Evolutionary conservation across 2,329 filamentous ascomycete species (phyloP), one percentile per base, ranked within the genome.

Genomic region (Pleoardoris graminearum): DNA sequence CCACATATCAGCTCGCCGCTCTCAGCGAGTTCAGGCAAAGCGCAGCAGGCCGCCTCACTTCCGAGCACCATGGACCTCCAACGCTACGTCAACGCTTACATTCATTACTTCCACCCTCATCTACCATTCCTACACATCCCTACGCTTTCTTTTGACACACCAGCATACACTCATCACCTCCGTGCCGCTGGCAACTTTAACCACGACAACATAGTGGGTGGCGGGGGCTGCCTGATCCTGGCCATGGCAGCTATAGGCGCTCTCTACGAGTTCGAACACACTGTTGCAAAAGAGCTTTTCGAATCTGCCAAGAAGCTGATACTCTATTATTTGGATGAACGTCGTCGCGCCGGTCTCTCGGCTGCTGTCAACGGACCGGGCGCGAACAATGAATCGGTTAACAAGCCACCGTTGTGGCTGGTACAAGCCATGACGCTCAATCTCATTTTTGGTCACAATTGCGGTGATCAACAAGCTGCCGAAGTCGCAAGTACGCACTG

Each of bases 381-480:
- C 53, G 76, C 80, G 38, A 64, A 68, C 6, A 72, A 73, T 36
- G 87, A 90, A 53, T 81, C 81, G 44, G 80, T 85, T 14, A 82
- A 85, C 33, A 93, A 84, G 49, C 85, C 92, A 2, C 93, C 93
- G 0, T 81, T 97, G 35, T 97, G 93, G 92, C 81, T 99, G 22
- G 91, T 97, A 14, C 94, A 97, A 74, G 91, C 93, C 0, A 97
- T 97, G 93, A 79, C 97, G 7, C 81, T 99, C 45, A 97, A 96
- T 69, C 90, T 97, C 32, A 89, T 97, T 14, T 97, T 96, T 69
- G 93, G 93, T 12, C 90, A 97, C 72, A 95, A 96, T 61, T 96
- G 91, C 70, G 91, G 90, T 32, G 93, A 97, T 71, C 93, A 95
- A 76, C 87, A 86, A 48, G 89, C 91, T 19, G 91, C 90, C 54